phyloP scores from a whole-genome alignment of 2,329 filamentous ascomycete genomes.

The Alternaria novae-zelandiae region DNA sequence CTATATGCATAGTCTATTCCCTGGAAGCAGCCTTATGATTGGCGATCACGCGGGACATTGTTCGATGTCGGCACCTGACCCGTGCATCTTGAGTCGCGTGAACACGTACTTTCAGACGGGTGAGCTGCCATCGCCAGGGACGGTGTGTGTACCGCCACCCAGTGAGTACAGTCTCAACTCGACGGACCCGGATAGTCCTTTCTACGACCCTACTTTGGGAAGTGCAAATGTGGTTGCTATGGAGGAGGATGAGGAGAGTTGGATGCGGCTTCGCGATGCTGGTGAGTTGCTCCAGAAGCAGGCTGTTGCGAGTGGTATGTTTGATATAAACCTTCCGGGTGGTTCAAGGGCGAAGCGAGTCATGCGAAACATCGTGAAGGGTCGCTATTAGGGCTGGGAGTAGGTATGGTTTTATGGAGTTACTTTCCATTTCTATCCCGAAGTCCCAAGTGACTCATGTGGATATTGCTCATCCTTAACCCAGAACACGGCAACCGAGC shows the following conservation, averaged over 20 bases:
- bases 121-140: constrained; percentile 53
- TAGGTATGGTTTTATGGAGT: not conserved
- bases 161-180: constrained; percentile 36
- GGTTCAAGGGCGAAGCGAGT: not conserved
- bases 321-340: constrained; percentile 8
- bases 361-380: not conserved
- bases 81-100: constrained; percentile 45
- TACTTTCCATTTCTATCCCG: not conserved
- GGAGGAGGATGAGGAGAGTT: not conserved
- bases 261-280: not conserved
- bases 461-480: fast-evolving
- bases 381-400: not conserved
- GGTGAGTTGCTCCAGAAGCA: constrained; percentile 1
- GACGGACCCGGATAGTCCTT: constrained; percentile 49
- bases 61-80: constrained; percentile 42
- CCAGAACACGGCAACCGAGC: not conserved
- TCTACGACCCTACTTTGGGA: constrained; percentile 26
- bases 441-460: not conserved
- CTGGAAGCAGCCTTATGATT: constrained; percentile 53
- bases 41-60: constrained; percentile 57
- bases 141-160: constrained; percentile 53
- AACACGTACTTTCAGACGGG: constrained; percentile 51
- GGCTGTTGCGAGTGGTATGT: constrained; percentile 7
- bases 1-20: constrained; percentile 51
- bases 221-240: not conserved